phyloP scores from a whole-genome alignment of 192 early-diverging fungal genomes.

The Tieghemiomyces parasiticus region DNA sequence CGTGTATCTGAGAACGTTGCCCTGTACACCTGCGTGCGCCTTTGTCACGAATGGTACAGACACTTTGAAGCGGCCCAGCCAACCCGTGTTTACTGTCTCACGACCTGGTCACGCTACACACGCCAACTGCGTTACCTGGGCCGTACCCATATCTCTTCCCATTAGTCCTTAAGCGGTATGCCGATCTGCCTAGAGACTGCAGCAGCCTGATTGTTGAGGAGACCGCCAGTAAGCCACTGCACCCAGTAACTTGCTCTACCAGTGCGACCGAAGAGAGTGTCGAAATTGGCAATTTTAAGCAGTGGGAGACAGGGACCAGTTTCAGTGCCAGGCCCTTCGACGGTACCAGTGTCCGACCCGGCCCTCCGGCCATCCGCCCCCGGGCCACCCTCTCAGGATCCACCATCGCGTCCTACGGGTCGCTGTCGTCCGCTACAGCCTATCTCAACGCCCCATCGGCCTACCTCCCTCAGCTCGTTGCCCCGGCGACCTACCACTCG shows the following conservation, averaged over 20 bases:
- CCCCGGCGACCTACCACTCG: too few species aligned
- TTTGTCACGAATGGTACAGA: background rate
- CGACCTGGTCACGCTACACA: background rate
- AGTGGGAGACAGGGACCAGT: background rate
- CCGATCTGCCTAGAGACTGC: background rate
- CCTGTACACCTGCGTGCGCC: background rate
- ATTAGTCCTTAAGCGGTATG: background rate
- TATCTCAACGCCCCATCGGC: too few species aligned
- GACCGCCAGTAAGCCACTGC: background rate
- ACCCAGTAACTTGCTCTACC: too few species aligned
- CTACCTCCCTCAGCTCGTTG: too few species aligned
- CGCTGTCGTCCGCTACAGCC: too few species aligned
- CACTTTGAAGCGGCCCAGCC: background rate
- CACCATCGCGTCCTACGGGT: too few species aligned
- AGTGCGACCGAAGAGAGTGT: too few species aligned
- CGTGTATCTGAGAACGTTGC: background rate
- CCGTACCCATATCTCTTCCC: too few species aligned
- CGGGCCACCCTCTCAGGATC: too few species aligned
- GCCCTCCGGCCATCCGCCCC: too few species aligned
- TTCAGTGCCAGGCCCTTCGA: background rate
- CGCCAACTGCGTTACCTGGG: background rate
- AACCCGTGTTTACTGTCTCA: background rate
- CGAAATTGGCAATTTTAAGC: background rate
- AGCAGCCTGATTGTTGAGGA: background rate
- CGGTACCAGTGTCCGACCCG: background rate